Conservation (phyloP, 768 basidiomycete genomes). For the Phanerochaete sordida region DNA sequence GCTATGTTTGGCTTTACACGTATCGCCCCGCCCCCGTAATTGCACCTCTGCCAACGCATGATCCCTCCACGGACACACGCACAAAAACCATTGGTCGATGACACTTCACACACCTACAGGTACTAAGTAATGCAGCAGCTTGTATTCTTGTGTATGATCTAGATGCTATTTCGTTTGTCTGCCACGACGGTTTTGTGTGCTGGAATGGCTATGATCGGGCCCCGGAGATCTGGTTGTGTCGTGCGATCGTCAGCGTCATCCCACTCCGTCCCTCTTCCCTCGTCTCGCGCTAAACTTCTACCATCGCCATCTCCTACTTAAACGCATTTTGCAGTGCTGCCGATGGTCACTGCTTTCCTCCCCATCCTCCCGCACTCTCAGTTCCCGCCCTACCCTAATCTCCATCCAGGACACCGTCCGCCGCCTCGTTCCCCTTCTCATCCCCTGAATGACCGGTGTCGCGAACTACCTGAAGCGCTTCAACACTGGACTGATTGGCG, state of each 20-base stretch:
- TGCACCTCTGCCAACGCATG: background rate
- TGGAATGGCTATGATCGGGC: background rate
- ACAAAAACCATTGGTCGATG: constrained; percentile 1
- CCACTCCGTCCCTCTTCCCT: background rate
- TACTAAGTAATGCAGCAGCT: constrained; percentile 6
- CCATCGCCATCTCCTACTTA: constrained; percentile 1
- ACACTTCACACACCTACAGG: constrained; percentile 2
- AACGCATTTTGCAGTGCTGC: constrained; percentile 1
- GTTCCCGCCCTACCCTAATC: background rate
- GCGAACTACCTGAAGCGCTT: constrained; percentile 4
- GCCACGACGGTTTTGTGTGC: constrained; percentile 2
- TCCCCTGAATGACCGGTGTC: constrained; percentile 3
- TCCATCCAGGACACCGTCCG: background rate
- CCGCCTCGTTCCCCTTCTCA: background rate
- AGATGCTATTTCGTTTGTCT: background rate
- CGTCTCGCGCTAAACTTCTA: background rate
- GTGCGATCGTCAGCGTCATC: constrained; percentile 5
- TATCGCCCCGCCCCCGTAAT: background rate
- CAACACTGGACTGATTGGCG: constrained; percentile 2
- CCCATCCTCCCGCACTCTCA: background rate
- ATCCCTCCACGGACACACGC: background rate
- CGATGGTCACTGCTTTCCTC: background rate
- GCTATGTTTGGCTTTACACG: constrained; percentile 4
- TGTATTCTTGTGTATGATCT: constrained; percentile 1
- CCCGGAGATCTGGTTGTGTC: background rate